Evolutionary conservation across 2,329 filamentous ascomycete species (phyloP), one percentile per base, ranked within the genome.

Genomic region (Ophiocordyceps sinensis): DNA sequence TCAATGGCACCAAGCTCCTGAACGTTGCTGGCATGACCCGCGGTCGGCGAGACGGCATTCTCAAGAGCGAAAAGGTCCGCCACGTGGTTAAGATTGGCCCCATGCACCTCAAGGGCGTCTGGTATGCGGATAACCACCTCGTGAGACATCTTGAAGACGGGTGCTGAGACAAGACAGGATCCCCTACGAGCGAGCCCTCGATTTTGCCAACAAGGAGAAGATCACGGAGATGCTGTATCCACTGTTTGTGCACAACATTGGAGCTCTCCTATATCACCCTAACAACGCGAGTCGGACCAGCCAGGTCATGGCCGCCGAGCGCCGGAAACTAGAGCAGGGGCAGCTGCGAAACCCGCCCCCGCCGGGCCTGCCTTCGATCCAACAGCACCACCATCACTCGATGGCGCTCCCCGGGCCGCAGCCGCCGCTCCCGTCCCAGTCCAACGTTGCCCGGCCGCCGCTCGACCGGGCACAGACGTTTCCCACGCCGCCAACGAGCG

Each of bases 191-290:
- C 82, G 91, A 49, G 91, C 91, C n/a, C 68, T 98, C 41, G 91
- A 96, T 54, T 96, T 98, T 59, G 91, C 91, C 49, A 98, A 98
- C 68, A 96, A 95, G 72, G 91, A 98, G 64, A 96, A 96, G 67
- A 98, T 96, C 48, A 96, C 91, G 0, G 89, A 96, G 63, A 68
- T 88, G 38, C 67, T 96, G 41, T 98, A 96, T 61, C 91, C 91
- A 40, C 70, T 98, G 38, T 98, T 98, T 59, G 91, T 96, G 32
- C 88, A 96, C 63, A 94, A 96, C 63, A 96, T 96, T 57, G 86
- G 86, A 45, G 83, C 86, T 43, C 71, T 96, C 48, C 74, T 96
- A 39, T 96, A 95, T 61, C 89, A 96, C 59, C 89, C 91, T 0
- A 82, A 84, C 34, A 95, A 95, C 58, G 82, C 87, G 56, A 83